Evolutionary conservation across 2,329 filamentous ascomycete genomes (phyloP).

Genomic region (Blastomyces gilchristii): DNA sequence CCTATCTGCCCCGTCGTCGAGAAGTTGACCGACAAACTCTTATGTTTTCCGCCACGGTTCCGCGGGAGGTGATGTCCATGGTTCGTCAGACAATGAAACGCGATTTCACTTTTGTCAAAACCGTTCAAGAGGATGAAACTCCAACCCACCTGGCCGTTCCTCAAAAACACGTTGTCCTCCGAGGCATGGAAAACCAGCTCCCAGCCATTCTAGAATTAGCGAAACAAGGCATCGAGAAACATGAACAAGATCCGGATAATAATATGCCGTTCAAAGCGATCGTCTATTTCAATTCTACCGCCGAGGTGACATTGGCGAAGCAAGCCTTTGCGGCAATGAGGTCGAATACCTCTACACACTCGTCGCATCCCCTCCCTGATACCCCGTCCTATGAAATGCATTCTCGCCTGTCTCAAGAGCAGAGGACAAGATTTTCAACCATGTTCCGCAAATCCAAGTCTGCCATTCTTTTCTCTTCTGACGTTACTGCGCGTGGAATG

Average conservation of each 20-base stretch:
- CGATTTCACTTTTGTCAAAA: constrained; percentile 81
- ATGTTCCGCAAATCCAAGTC: constrained; percentile 55
- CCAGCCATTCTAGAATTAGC: constrained; percentile 70
- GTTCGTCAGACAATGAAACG: constrained; percentile 69
- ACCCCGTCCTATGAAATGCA: constrained; percentile 56
- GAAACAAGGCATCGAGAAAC: constrained; percentile 46
- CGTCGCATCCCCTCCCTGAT: constrained; percentile 23
- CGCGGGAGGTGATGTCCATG: constrained; percentile 67
- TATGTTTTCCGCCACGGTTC: constrained; percentile 91
- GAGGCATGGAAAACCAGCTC: constrained; percentile 63
- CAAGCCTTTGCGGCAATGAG: constrained; percentile 43
- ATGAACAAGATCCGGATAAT: constrained; percentile 26
- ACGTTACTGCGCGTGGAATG: constrained; percentile 73
- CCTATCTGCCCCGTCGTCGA: constrained; percentile 50
- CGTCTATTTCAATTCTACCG: constrained; percentile 75
- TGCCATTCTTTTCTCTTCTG: constrained; percentile 64
- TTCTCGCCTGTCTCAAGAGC: constrained; percentile 59
- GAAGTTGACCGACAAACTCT: constrained; percentile 73
- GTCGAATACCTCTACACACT: constrained; percentile 15
- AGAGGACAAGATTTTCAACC: constrained; percentile 61
- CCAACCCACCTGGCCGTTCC: constrained; percentile 79
- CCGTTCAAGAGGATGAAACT: constrained; percentile 68
- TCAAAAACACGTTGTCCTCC: constrained; percentile 60
- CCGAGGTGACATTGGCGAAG: constrained; percentile 56
- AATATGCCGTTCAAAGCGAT: constrained; percentile 83